phyloP scores from a whole-genome alignment of 78 protist species.

The Planoprotostelium fungivorum region DNA sequence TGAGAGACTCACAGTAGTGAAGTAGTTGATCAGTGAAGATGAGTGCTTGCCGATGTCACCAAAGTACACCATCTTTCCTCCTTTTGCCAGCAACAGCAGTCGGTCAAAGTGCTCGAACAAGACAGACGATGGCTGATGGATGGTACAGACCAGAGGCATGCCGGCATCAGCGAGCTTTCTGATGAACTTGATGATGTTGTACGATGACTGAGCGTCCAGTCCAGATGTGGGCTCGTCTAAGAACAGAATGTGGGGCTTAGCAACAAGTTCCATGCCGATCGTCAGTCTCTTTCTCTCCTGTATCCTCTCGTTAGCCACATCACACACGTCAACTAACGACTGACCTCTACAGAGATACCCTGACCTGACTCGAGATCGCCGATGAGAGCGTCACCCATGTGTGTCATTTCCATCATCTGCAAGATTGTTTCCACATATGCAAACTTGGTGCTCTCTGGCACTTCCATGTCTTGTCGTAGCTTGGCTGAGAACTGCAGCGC shows the following conservation, averaged over 20 bases:
- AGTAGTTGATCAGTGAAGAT: not conserved
- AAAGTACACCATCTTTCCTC: constrained; percentile 60
- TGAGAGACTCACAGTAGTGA: not conserved
- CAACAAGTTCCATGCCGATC: constrained; percentile 57
- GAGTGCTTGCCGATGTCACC: constrained; percentile 46
- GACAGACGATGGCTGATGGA: constrained; percentile 77
- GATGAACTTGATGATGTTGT: constrained; percentile 33
- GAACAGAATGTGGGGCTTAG: constrained; percentile 53
- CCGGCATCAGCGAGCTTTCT: constrained; percentile 40
- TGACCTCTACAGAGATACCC: constrained; percentile 60
- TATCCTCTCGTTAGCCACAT: too few species aligned
- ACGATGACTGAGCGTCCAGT: constrained; percentile 47
- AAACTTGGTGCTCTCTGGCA: constrained; percentile 15
- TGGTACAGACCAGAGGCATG: constrained; percentile 48
- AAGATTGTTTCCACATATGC: constrained; percentile 31
- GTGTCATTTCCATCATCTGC: constrained; percentile 55
- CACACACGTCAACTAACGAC: constrained; percentile 50
- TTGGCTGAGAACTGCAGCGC: constrained; percentile 44
- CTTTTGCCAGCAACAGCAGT: constrained; percentile 59
- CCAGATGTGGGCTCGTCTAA: constrained; percentile 44
- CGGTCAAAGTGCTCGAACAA: constrained; percentile 60
- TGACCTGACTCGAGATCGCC: constrained; percentile 44
- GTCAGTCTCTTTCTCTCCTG: constrained; percentile 57
- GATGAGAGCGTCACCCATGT: constrained; percentile 55
- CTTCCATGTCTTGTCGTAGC: constrained; percentile 34